Conservation (phyloP, 805 yeast species). For the Candida xyloterini region DNA sequence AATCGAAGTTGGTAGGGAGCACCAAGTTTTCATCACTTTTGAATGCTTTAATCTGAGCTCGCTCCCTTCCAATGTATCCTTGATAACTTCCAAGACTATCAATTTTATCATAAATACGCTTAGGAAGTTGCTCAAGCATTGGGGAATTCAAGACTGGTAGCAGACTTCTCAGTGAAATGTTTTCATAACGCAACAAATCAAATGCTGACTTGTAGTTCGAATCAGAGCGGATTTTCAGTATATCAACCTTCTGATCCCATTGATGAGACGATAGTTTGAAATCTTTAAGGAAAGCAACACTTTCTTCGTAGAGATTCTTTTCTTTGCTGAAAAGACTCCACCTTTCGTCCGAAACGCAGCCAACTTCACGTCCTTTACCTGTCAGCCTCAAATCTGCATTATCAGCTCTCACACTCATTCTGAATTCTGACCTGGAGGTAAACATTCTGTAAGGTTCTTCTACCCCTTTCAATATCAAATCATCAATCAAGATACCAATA, state of each 20-base stretch:
- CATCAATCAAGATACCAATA: conserved; percentile 90
- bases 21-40: conserved; percentile 74
- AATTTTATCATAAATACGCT: conserved; percentile 55
- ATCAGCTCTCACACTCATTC: conserved; percentile 87
- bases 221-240: conserved; percentile 50
- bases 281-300: conserved; percentile 44
- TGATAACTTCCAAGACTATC: conserved; percentile 80
- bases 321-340: conserved; percentile 49
- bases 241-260: conserved; percentile 58
- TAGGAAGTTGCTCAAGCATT: conserved; percentile 29
- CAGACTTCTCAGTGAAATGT: conserved; percentile 30
- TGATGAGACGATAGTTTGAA: conserved; percentile 49
- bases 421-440: conserved; percentile 91
- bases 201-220: conserved; percentile 60
- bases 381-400: conserved; percentile 91
- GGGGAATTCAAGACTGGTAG: conserved; percentile 37
- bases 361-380: conserved; percentile 57
- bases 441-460: conserved; percentile 98
- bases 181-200: conserved; percentile 63
- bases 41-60: conserved; percentile 68
- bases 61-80: conserved; percentile 75
- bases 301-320: conserved; percentile 39
- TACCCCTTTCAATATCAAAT: conserved; percentile 90
- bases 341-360: conserved; percentile 63
- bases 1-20: conserved; percentile 69